A percentile compares a stretch with the other conserved stretches of the same genome.
phyloP scores from a whole-genome alignment of 2,329 filamentous ascomycete genomes.

The Fusarium avenaceum region DNA sequence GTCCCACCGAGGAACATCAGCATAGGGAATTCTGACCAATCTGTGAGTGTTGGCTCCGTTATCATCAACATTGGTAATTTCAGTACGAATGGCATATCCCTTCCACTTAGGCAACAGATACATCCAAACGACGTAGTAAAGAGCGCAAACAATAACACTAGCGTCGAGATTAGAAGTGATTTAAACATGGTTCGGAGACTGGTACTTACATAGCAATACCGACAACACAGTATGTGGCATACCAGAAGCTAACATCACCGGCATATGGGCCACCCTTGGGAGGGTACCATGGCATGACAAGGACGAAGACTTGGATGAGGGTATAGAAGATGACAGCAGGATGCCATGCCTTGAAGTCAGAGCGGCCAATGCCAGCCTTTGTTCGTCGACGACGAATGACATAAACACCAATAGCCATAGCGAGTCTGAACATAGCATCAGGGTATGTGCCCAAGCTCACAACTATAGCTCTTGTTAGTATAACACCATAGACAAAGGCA shows the following conservation, averaged over 20 bases:
- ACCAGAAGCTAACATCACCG: slow-evolving; percentile 80
- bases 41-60: slow-evolving; percentile 60
- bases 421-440: slow-evolving; percentile 67
- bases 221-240: slow-evolving; percentile 75
- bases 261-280: slow-evolving; percentile 70
- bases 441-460: slow-evolving; percentile 73
- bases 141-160: slow-evolving; percentile 64
- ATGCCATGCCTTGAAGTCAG: slow-evolving; percentile 72
- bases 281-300: slow-evolving; percentile 80
- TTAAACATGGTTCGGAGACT: rapidly evolving
- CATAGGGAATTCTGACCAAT: slow-evolving; percentile 66
- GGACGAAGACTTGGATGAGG: slow-evolving; percentile 69
- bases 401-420: slow-evolving; percentile 69
- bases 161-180: not conserved
- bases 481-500: rapidly evolving
- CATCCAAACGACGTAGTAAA: slow-evolving; percentile 73
- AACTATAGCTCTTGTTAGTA: slow-evolving; percentile 58
- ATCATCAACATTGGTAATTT: slow-evolving; percentile 61
- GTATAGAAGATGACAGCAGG: slow-evolving; percentile 70
- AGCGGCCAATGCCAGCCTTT: slow-evolving; percentile 60
- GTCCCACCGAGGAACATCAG: slow-evolving; percentile 69
- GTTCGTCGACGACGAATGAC: slow-evolving; percentile 68
- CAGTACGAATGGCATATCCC: slow-evolving; percentile 68
- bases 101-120: slow-evolving; percentile 65
- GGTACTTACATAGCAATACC: slow-evolving; percentile 74